Evolutionary conservation across 164 flowering plant genomes (phyloP), one percentile per base, ranked within the genome.

Genomic region (Warburgia ugandensis): DNA sequence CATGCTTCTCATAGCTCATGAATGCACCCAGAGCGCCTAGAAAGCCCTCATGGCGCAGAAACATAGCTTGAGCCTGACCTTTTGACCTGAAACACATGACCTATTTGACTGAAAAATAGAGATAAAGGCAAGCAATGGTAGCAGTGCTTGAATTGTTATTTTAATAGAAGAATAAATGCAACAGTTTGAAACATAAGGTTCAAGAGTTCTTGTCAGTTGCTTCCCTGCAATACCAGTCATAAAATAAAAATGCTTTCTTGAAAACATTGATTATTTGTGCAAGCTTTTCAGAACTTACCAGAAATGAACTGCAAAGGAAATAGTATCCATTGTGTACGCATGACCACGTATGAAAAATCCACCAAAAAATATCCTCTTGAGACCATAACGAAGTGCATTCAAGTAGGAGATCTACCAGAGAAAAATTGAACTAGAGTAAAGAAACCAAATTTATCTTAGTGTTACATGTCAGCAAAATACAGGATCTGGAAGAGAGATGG

Each of bases 291-390:
- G 8, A 55, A n/a, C 25, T 68, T 70, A 84, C 99, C 99, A 94
- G 73, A 86, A 94, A 0, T 86, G 83, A 45, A 94, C 84, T 44
- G 97, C 97, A 66, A 94, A 88, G 41, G 99, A 88, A 52, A 94
- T 89, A 5, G 99, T 86, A 55, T 94, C 99, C 99, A 94, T 94
- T 11, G 99, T 94, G 64, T 88, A 94, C 29, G 99, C 99, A 77
- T 94, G 99, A 23, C 97, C 97, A 55, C 99, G 72, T 10, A 86
- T 94, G 63, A 94, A 94, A 68, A 89, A 94, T 52, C 99, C 99
- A 70, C 99, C 99, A 77, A 94, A 94, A 63, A 94, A 94, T 14
- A 94, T 89, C 22, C 94, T 63, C 66, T 94, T 94, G 16, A 94
- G 68, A 61, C 99, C 99, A 76, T 82, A 82, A 8, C 89, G 81